Conservation (phyloP, 441 rosid genomes). For the Gossypium gossypioides region DNA sequence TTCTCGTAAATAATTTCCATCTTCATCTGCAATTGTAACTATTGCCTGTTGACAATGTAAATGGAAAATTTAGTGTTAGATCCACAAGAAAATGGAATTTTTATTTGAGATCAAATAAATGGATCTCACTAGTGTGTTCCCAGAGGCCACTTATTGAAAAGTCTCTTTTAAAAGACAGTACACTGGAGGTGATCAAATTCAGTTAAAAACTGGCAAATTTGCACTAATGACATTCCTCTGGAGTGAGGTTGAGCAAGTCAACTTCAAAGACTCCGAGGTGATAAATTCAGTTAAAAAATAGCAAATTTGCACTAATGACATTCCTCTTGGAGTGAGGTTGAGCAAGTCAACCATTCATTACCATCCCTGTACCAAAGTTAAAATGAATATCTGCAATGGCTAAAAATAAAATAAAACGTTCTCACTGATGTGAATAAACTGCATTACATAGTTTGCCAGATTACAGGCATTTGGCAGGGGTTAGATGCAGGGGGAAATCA, state of each 20-base stretch:
- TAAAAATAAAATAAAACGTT: not conserved
- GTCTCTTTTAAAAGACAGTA: not conserved
- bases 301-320: not conserved
- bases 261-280: not conserved
- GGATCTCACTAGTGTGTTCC: not conserved
- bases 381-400: not conserved
- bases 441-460: not conserved
- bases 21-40: constrained; percentile 90
- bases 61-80: not conserved
- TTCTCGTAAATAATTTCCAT: constrained; percentile 96
- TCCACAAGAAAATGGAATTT: not conserved
- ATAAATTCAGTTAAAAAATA: not conserved
- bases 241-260: not conserved
- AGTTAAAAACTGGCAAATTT: not conserved
- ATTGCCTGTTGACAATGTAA: constrained; percentile 43
- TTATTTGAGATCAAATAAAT: not conserved
- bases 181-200: not conserved
- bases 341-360: not conserved
- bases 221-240: not conserved
- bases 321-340: not conserved
- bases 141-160: not conserved
- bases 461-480: not conserved
- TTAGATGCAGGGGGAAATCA: not conserved
- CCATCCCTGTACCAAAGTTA: not conserved
- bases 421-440: not conserved